Percentiles rank a stretch among this genome's conserved stretches.
These are phyloP conservation scores for Stephania cephalantha DNA, from an alignment of 164 flowering plant species.

Conservation along the genomic window DNA sequence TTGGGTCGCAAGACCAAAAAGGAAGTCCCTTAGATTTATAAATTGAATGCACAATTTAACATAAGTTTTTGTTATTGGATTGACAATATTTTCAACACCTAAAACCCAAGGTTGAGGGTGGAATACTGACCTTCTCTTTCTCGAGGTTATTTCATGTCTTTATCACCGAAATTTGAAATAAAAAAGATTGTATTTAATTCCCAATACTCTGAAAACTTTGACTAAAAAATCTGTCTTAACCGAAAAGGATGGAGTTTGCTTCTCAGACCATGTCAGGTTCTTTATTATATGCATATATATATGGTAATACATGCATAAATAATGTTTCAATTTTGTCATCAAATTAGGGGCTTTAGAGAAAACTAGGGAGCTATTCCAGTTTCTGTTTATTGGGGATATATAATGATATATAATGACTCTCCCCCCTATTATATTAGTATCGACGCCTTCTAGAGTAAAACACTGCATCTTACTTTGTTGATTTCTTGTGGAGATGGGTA, in stretches of 20 bases:
- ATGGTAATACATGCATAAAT: no score
- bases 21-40: no score
- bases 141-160: slow-evolving; percentile 32
- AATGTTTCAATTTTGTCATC: neutral
- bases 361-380: no score
- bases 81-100: neutral
- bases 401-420: no score
- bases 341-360: no score
- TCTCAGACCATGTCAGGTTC: slow-evolving; percentile 49
- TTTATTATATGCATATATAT: slow-evolving; percentile 18
- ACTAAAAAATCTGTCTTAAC: slow-evolving; percentile 45
- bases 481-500: neutral
- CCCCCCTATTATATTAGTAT: no score
- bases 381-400: no score
- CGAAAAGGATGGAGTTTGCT: slow-evolving; percentile 40
- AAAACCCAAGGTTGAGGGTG: slow-evolving; percentile 20
- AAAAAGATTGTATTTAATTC: slow-evolving; percentile 21
- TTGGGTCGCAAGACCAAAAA: no score
- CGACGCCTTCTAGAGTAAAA: no score
- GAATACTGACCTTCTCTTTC: slow-evolving; percentile 19
- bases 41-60: no score
- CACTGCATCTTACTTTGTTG: no score
- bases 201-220: slow-evolving; percentile 32
- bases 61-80: neutral
- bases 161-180: slow-evolving; percentile 51